Conservation (phyloP, 2,329 filamentous ascomycete genomes). For the Venturia nashicola region DNA sequence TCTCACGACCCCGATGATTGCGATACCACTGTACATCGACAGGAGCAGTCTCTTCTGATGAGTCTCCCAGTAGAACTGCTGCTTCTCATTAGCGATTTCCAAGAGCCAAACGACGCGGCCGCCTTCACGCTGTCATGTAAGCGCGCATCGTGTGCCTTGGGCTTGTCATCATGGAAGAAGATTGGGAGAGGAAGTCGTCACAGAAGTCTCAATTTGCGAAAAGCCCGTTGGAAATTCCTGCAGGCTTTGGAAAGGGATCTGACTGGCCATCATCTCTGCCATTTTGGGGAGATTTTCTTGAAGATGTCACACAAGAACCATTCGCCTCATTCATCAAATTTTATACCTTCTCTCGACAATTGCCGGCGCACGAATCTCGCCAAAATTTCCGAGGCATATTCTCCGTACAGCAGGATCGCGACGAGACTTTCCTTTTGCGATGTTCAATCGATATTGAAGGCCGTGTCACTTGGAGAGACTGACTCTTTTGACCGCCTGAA, state of each 20-base stretch:
- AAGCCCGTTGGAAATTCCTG: not conserved
- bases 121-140: not conserved
- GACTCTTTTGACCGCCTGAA: not conserved
- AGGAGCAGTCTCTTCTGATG: not conserved
- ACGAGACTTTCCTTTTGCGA: not conserved
- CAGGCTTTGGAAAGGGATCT: not conserved
- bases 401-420: not conserved
- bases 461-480: not conserved
- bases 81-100: not conserved
- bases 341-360: not conserved
- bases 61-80: not conserved
- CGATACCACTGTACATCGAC: not conserved
- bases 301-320: not conserved
- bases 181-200: not conserved
- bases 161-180: not conserved
- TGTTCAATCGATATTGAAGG: not conserved
- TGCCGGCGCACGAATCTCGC: not conserved
- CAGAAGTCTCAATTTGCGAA: not conserved
- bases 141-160: conserved; percentile 1
- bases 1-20: not conserved
- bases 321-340: not conserved
- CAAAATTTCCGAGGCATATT: not conserved
- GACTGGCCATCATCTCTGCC: not conserved
- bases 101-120: not conserved
- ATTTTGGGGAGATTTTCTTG: not conserved